phyloP scores from a whole-genome alignment of 495 filamentous ascomycete genomes.

The Neurospora sp. region DNA sequence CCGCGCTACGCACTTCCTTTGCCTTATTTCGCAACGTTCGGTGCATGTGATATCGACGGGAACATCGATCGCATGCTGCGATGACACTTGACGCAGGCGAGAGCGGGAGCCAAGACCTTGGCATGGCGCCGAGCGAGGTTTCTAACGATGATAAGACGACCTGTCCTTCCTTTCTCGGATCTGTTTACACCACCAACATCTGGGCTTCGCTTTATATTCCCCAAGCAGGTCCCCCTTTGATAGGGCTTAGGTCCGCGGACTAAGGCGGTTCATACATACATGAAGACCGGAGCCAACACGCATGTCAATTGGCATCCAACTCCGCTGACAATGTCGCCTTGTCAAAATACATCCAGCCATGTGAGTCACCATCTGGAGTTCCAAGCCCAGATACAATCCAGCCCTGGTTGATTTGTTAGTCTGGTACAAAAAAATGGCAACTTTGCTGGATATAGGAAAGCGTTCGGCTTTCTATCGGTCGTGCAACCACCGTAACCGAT shows the following conservation, averaged over 20 bases:
- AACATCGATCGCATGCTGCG: neutral
- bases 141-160: neutral
- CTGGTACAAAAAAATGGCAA: too few species aligned
- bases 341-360: neutral
- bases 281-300: neutral
- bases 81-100: neutral
- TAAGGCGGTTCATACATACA: neutral
- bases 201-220: too few species aligned
- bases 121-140: neutral
- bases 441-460: too few species aligned
- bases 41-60: neutral
- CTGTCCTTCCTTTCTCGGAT: neutral
- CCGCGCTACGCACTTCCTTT: neutral
- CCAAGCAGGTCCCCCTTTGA: too few species aligned
- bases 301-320: neutral
- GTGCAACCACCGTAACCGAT: too few species aligned
- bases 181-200: neutral
- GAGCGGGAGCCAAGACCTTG: neutral
- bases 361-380: neutral
- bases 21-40: neutral
- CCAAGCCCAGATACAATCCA: neutral
- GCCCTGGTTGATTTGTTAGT: too few species aligned
- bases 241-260: neutral
- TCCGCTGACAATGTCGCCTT: neutral
- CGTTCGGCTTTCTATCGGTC: too few species aligned